Evolutionary conservation across 2,329 filamentous ascomycete species (phyloP).

Genomic region (Arthrobotrys sphaeroides): DNA sequence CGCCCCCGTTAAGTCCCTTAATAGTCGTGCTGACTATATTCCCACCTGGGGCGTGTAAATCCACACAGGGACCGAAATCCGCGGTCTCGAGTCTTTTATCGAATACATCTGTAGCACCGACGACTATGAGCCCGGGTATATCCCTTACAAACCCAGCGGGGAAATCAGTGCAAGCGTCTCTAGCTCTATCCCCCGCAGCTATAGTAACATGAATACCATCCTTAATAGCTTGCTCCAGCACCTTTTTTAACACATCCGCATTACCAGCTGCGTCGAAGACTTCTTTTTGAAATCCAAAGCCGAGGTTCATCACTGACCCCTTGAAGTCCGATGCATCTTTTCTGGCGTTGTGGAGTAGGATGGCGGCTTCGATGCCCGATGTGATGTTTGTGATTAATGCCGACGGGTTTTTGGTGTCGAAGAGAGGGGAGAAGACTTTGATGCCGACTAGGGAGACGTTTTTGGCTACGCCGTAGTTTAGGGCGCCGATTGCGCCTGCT

Average conservation of each 20-base stretch:
- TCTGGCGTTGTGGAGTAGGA: slow-evolving; percentile 61
- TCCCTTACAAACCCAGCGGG: slow-evolving; percentile 62
- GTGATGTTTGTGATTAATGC: background rate
- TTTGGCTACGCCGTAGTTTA: slow-evolving; percentile 65
- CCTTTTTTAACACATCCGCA: slow-evolving; percentile 68
- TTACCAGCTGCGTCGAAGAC: background rate
- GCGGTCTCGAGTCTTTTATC: slow-evolving; percentile 61
- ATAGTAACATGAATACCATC: slow-evolving; percentile 62
- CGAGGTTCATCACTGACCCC: slow-evolving; percentile 61
- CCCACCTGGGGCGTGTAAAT: slow-evolving; percentile 68
- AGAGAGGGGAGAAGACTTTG: slow-evolving; percentile 60
- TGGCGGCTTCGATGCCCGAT: background rate
- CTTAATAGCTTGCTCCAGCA: slow-evolving; percentile 64
- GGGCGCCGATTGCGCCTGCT: slow-evolving; percentile 64
- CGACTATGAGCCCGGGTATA: slow-evolving; percentile 62
- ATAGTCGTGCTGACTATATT: slow-evolving; percentile 1
- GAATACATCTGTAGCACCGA: slow-evolving; percentile 60
- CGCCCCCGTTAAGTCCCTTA: slow-evolving; percentile 56
- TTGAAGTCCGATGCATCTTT: slow-evolving; percentile 59
- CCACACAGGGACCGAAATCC: slow-evolving; percentile 66
- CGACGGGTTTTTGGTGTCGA: slow-evolving; percentile 5
- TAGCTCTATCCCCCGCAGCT: slow-evolving; percentile 61
- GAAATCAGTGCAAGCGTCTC: slow-evolving; percentile 54
- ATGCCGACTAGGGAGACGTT: slow-evolving; percentile 63
- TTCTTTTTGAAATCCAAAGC: slow-evolving; percentile 1